Conservation (phyloP, 805 yeast species). For the Cyberlindnera misumaiensis region DNA sequence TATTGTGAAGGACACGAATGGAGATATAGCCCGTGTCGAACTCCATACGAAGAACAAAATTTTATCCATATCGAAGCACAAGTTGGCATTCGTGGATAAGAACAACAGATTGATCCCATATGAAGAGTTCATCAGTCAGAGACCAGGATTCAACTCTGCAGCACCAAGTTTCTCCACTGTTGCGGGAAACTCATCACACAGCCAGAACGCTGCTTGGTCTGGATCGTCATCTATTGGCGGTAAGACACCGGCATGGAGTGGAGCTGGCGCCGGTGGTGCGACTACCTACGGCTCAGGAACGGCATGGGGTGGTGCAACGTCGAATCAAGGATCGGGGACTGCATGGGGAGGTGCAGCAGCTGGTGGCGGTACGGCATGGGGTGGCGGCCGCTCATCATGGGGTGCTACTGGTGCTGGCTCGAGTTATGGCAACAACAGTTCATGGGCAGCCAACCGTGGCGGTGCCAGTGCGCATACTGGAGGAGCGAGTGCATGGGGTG, state of each 20-base stretch:
- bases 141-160: constrained; percentile 14
- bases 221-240: constrained; percentile 27
- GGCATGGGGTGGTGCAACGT: constrained; percentile 35
- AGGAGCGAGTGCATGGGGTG: background rate
- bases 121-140: constrained; percentile 64
- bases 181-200: constrained; percentile 15
- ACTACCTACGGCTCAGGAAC: constrained; percentile 40
- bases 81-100: constrained; percentile 65
- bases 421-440: constrained; percentile 1
- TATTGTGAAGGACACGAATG: constrained; percentile 88
- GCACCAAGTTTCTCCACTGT: constrained; percentile 12
- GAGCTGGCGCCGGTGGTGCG: constrained; percentile 36
- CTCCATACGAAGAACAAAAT: constrained; percentile 88
- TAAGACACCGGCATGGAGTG: constrained; percentile 39
- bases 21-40: constrained; percentile 85
- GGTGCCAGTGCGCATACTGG: background rate
- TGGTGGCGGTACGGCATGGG: constrained; percentile 40
- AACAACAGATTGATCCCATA: constrained; percentile 69
- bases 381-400: constrained; percentile 13
- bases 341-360: constrained; percentile 26
- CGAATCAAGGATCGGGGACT: constrained; percentile 32
- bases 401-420: constrained; percentile 3
- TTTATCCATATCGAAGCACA: constrained; percentile 74
- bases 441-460: constrained; percentile 1
- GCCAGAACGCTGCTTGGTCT: constrained; percentile 13